Base-by-base conservation (phyloP, 306 rosid genomes). In the Prinsepia uniflora region DNA sequence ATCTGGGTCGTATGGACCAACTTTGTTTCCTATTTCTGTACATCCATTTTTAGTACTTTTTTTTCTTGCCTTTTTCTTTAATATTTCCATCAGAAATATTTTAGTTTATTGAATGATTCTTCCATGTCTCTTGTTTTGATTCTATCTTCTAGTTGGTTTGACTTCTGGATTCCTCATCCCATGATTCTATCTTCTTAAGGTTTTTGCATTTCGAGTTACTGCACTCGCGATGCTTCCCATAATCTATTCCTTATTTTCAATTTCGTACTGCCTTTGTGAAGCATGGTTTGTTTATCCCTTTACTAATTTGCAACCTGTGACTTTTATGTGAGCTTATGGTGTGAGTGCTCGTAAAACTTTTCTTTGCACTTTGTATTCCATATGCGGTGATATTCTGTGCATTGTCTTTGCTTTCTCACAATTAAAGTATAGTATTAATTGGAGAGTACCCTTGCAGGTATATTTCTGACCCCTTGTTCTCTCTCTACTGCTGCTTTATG, bases 101-200 rank as follows among this genome's bases (percentile, higher is more conserved):
- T 63, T 41, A 19, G 43, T 54, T 42, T 46, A 20, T 19, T 4
- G 6, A 11, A 52, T 10, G 42, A 42, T 53, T 63, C 4, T 54
- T 59, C 50, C 49, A 41, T 55, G 43, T 69, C 17, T 46, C 57
- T 72, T 68, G 20, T 8, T 74, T 46, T 58, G 60, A 6, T 75
- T 17, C 57, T 36, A 34, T 17, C n/a, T 73, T 54, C 43, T 11
- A 10, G n/a, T 73, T 54, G 8, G 20, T 73, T 73, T 53, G 8
- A n/a, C 41, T 73, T n/a, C 19, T 42, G 10, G 15, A 54, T 18
- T 22, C 11, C 52, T 40, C 39, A 22, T 64, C 42, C 10, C 24
- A 36, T 45, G 39, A 44, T 52, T 73, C 15, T 41, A 54, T 19
- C 62, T n/a, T 11, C 60, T n/a, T 12, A 9, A 7, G 15, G 6